A percentile compares a stretch with the other conserved stretches of the same genome.
phyloP scores from a whole-genome alignment of 768 basidiomycete genomes.

The Leccinellum rugosiceps region DNA sequence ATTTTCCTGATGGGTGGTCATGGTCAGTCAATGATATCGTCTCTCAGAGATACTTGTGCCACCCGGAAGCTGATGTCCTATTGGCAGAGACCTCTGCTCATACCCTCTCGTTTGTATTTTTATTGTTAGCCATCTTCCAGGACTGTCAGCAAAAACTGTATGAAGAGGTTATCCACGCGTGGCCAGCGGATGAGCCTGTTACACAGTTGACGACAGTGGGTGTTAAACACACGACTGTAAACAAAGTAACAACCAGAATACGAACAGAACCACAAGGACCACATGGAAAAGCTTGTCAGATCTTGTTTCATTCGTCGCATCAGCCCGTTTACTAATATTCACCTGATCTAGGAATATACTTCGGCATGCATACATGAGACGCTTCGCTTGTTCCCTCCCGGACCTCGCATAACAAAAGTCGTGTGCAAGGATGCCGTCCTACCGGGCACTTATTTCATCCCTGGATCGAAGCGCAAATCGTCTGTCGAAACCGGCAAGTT shows the following conservation, averaged over 20 bases:
- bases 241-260: neutral
- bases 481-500: constrained; percentile 28
- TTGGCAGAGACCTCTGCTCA: constrained; percentile 47
- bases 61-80: constrained; percentile 4
- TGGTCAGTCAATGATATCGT: constrained; percentile 28
- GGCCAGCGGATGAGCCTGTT: constrained; percentile 37
- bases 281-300: constrained; percentile 36
- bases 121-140: constrained; percentile 48
- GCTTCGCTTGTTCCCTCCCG: constrained; percentile 41
- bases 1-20: constrained; percentile 49
- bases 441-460: constrained; percentile 33
- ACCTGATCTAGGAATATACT: constrained; percentile 37
- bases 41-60: neutral
- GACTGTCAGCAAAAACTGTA: constrained; percentile 45
- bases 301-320: neutral
- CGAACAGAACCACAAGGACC: constrained; percentile 39
- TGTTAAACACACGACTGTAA: neutral
- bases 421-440: constrained; percentile 36
- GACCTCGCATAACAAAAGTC: constrained; percentile 34
- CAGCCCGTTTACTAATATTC: neutral
- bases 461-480: constrained; percentile 11
- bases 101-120: constrained; percentile 41
- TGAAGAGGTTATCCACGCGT: constrained; percentile 38
- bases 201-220: constrained; percentile 29
- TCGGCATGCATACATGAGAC: constrained; percentile 44